These are phyloP conservation scores for Nothophaeocryptopus gaeumannii DNA, from an alignment of 2,329 filamentous ascomycete species.

Conservation along the genomic window DNA sequence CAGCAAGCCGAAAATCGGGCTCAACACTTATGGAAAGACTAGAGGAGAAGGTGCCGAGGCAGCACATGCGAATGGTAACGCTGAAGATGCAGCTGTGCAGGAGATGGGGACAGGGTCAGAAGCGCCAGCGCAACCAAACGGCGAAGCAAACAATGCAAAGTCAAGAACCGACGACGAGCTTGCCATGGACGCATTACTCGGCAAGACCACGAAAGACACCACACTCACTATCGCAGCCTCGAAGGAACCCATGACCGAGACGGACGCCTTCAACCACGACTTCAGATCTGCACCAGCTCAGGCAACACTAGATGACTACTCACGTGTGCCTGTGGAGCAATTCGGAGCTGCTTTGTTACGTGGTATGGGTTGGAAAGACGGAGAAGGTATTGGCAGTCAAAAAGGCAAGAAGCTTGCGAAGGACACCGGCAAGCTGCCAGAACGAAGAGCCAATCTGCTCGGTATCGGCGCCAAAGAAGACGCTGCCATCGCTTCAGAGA, in stretches of 20 bases:
- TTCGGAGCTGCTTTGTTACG: conserved; percentile 87
- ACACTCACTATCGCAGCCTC: conserved; percentile 39
- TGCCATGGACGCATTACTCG: conserved; percentile 49
- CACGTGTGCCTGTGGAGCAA: conserved; percentile 85
- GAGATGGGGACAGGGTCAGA: background rate
- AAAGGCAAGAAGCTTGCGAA: conserved; percentile 47
- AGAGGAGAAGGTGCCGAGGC: conserved; percentile 26
- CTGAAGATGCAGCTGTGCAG: conserved; percentile 23
- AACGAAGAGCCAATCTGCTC: conserved; percentile 73
- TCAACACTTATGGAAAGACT: conserved; percentile 45
- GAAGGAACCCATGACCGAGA: conserved; percentile 30
- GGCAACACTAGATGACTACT: conserved; percentile 79
- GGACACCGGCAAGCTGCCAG: conserved; percentile 55
- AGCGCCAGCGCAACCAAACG: conserved; percentile 24
- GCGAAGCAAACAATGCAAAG: conserved; percentile 7
- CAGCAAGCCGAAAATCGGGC: conserved; percentile 52
- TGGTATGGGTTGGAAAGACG: conserved; percentile 92
- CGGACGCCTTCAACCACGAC: conserved; percentile 50
- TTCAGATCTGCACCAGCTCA: conserved; percentile 69
- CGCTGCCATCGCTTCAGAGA: conserved; percentile 61
- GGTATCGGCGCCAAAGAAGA: conserved; percentile 87
- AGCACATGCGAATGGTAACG: conserved; percentile 3
- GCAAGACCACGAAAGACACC: conserved; percentile 35
- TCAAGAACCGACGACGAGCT: conserved; percentile 56
- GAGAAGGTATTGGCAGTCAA: conserved; percentile 56